These are phyloP conservation scores for Russula olivacea DNA, from an alignment of 768 basidiomycete genomes.

Conservation along the genomic window DNA sequence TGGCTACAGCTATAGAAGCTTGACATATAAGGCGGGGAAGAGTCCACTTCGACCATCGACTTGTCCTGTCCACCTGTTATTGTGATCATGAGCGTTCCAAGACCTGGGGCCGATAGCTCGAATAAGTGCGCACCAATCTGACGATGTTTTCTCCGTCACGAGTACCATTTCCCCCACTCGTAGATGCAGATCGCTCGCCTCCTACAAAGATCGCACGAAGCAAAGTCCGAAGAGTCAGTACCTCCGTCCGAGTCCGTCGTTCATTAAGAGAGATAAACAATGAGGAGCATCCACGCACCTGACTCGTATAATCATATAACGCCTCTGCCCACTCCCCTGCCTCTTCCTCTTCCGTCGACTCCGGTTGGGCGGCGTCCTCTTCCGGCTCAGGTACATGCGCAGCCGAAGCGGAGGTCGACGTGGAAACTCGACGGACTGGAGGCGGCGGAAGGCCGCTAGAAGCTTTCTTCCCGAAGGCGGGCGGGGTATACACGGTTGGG, in stretches of 20 bases:
- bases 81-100: not conserved
- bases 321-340: conserved; percentile 72
- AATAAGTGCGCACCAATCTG: conserved; percentile 57
- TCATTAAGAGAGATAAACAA: not conserved
- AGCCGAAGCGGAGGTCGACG: not conserved
- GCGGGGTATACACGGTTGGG: conserved; percentile 37
- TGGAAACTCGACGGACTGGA: conserved; percentile 35
- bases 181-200: conserved; percentile 60
- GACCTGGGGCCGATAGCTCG: not conserved
- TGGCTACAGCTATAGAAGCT: conserved; percentile 8
- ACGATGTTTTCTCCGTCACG: conserved; percentile 60
- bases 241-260: not conserved
- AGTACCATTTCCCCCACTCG: conserved; percentile 52
- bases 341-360: conserved; percentile 32
- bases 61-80: conserved; percentile 25
- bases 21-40: conserved; percentile 23
- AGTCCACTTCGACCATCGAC: conserved; percentile 20
- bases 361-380: conserved; percentile 22
- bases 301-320: conserved; percentile 66
- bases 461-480: conserved; percentile 37
- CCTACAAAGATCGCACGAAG: conserved; percentile 38
- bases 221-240: conserved; percentile 1
- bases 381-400: conserved; percentile 13
- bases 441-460: conserved; percentile 44
- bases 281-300: conserved; percentile 35